phyloP scores from a whole-genome alignment of 257 asterid genomes.

The Penstemon eatonii region DNA sequence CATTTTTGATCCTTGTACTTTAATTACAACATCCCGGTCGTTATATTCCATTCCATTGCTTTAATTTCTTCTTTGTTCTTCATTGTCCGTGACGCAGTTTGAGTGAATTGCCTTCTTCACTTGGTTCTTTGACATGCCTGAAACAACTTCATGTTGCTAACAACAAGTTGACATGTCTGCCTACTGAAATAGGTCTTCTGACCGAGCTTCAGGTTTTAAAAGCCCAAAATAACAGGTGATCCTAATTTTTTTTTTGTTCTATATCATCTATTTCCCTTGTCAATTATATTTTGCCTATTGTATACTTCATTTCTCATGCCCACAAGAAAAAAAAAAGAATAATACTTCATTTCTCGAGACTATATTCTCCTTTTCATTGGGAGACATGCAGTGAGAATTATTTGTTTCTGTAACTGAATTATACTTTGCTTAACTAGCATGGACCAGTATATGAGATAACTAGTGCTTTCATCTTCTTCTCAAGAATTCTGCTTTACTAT shows the following conservation, averaged over 20 bases:
- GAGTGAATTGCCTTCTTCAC: conserved; percentile 56
- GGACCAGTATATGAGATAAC: not conserved
- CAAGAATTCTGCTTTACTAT: not conserved
- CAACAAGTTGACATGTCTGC: conserved; percentile 64
- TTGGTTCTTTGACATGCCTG: conserved; percentile 72
- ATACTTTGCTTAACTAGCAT: not conserved
- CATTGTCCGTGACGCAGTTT: conserved; percentile 47
- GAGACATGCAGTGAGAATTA: conserved; percentile 13
- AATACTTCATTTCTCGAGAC: not conserved
- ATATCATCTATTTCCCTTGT: not conserved
- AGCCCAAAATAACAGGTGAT: conserved; percentile 79
- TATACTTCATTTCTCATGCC: not conserved
- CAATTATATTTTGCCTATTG: conserved; percentile 1
- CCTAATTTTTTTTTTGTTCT: not conserved
- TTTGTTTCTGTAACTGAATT: conserved; percentile 4
- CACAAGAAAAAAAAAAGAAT: too few species aligned
- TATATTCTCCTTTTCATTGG: not conserved
- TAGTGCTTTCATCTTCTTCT: conserved; percentile 9
- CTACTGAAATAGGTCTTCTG: conserved; percentile 70
- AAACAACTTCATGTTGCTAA: conserved; percentile 61
- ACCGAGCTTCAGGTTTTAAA: conserved; percentile 68
- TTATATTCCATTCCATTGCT: conserved; percentile 5
- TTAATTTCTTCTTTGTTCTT: conserved; percentile 16
- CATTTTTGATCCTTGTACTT: not conserved
- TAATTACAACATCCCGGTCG: conserved; percentile 20